These are phyloP conservation scores for Zanthoxylum bungeanum DNA, from an alignment of 345 rosid genomes.

Conservation along the genomic window DNA sequence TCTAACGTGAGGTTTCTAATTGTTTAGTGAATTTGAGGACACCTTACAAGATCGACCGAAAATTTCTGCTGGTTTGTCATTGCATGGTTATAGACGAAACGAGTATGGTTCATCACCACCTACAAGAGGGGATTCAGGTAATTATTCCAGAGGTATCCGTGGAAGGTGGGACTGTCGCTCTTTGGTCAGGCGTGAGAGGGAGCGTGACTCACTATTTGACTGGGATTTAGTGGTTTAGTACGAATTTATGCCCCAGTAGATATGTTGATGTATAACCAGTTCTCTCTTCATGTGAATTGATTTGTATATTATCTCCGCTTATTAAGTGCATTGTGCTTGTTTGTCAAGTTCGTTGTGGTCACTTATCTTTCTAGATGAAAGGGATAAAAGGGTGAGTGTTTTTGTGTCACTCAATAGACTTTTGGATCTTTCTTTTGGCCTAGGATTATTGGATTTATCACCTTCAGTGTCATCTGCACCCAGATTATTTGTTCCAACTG, in stretches of 20 bases:
- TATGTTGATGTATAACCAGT: slow-evolving; percentile 1
- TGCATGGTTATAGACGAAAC: slow-evolving; percentile 56
- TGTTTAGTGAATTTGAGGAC: slow-evolving; percentile 65
- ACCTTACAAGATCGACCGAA: slow-evolving; percentile 58
- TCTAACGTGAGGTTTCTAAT: slow-evolving; percentile 2
- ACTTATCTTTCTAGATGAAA: neutral
- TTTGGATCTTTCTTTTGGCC: neutral
- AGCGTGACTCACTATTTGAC: slow-evolving; percentile 71
- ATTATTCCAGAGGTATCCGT: slow-evolving; percentile 47
- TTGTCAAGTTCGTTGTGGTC: neutral
- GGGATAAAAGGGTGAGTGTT: neutral
- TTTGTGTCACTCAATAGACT: neutral
- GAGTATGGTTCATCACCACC: slow-evolving; percentile 95
- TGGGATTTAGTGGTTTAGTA: slow-evolving; percentile 53
- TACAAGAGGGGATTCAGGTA: slow-evolving; percentile 64
- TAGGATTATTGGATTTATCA: neutral
- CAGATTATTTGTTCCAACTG: neutral
- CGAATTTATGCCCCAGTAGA: neutral
- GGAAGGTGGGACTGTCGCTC: slow-evolving; percentile 93
- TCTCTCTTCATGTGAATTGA: neutral
- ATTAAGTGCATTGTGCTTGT: neutral
- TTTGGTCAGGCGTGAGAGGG: slow-evolving; percentile 73
- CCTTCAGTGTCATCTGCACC: neutral
- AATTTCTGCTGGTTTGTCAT: slow-evolving; percentile 47
- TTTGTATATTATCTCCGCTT: neutral